These are phyloP conservation scores for Paramecium pentaurelia DNA, from an alignment of 73 alveolate species.

Conservation along the genomic window DNA sequence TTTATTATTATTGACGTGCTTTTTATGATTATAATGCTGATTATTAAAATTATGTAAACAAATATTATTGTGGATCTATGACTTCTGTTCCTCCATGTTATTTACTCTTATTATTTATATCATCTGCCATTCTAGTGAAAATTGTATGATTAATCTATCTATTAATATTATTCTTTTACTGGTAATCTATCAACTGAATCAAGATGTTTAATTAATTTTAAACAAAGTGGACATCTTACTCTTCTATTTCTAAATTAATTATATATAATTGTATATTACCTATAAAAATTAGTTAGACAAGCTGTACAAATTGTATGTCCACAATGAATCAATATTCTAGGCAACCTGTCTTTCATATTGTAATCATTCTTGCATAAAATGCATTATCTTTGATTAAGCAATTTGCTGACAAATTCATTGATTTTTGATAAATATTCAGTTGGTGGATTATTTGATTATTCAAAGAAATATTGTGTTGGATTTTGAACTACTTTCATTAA, in stretches of 20 bases:
- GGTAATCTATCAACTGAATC: constrained; percentile 94
- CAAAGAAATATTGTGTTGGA: constrained; percentile 58
- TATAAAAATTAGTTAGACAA: constrained; percentile 81
- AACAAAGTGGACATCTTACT: constrained; percentile 93
- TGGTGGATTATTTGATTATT: constrained; percentile 50
- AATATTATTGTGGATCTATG: constrained; percentile 29
- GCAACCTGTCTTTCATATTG: constrained; percentile 90
- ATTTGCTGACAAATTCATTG: constrained; percentile 42
- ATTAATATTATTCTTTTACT: constrained; percentile 63
- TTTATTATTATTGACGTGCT: neutral
- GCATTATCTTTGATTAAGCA: constrained; percentile 71
- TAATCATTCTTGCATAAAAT: constrained; percentile 86
- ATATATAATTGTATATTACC: constrained; percentile 60
- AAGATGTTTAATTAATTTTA: constrained; percentile 86
- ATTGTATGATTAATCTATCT: constrained; percentile 58
- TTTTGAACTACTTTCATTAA: constrained; percentile 51
- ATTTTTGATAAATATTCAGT: constrained; percentile 50
- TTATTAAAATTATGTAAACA: constrained; percentile 30
- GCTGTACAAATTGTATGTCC: constrained; percentile 96
- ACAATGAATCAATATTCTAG: constrained; percentile 91
- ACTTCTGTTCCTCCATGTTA: constrained; percentile 46
- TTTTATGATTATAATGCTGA: constrained; percentile 34
- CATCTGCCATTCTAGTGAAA: constrained; percentile 57
- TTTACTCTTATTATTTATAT: constrained; percentile 50
- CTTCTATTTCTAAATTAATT: constrained; percentile 73